phyloP scores from a whole-genome alignment of 371 early-diverging fungal species.

The Haplosporangium sp. region DNA sequence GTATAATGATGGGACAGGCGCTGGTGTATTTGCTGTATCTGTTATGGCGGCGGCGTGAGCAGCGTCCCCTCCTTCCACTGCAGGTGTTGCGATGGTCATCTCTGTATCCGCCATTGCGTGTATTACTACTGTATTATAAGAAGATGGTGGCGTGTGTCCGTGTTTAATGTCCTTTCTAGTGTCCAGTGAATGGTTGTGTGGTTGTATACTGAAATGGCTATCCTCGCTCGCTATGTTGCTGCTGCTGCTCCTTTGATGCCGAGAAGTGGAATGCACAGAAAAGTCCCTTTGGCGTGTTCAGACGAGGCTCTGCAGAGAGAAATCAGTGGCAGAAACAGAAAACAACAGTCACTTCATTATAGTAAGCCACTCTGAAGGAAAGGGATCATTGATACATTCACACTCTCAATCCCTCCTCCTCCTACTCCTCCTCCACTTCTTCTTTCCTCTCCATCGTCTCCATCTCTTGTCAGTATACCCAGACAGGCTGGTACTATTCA shows the following conservation, averaged over 20 bases:
- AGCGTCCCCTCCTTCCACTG: not conserved
- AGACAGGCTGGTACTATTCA: not conserved
- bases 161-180: not conserved
- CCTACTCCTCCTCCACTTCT: not conserved
- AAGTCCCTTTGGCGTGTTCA: too few species aligned
- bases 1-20: slow-evolving; percentile 86
- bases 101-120: slow-evolving; percentile 27
- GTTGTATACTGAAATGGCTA: not conserved
- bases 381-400: not conserved
- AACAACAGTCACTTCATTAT: too few species aligned
- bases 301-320: too few species aligned
- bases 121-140: not conserved
- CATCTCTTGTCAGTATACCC: not conserved
- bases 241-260: not conserved
- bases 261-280: too few species aligned
- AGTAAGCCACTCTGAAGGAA: too few species aligned
- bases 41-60: not conserved
- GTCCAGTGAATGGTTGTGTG: not conserved
- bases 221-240: not conserved
- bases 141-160: not conserved
- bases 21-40: slow-evolving; percentile 58
- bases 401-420: not conserved
- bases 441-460: not conserved
- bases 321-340: too few species aligned
- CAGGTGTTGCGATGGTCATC: slow-evolving; percentile 18